Evolutionary conservation across 148 eudicot genomes (phyloP), one percentile per base, ranked within the genome.

Genomic region (Rhododendron ferrugineum): DNA sequence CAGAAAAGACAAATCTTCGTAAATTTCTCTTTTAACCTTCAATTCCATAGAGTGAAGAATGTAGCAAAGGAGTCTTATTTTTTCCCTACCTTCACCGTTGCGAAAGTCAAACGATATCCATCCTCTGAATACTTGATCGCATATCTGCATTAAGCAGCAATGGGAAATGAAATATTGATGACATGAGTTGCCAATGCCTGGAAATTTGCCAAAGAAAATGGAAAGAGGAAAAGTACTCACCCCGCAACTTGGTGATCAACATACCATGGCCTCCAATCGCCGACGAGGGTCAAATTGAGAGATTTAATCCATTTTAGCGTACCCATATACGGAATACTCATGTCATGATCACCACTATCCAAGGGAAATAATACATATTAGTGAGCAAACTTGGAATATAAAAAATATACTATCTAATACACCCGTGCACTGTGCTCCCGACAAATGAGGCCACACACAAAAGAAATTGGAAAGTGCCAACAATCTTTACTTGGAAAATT

Each of bases 271-370:
- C 85, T 73, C 85, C 85, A 84, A 47, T 15, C 23, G 6, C 23
- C 46, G 14, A 50, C 34, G 3, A 74, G 34, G 8, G 85, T 2
- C 80, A 72, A 84, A 74, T 84, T 52, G 68, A 84, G 85, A 74
- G 85, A 84, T 64, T 80, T 87, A n/a, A 87, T 84, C 88, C 88
- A 87, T 83, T 84, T 73, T 20, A 83, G 32, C 0, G 88, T 87
- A 13, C 86, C 88, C 86, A 87, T 11, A 11, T 83, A 80, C 0
- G 88, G 84, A 80, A 87, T 16, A 16, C 3, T 5, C 81, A 87
- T 78, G 86, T 87, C 88, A 84, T 84, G 88, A 80, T 87, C 88
- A 66, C 88, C 88, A 70, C 88, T 87, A 26, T 30, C 42, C 79
- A 82, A 23, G n/a, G n/a, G 58, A 49, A 34, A 54, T 15, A 56